Evolutionary conservation across 306 rosid genomes (phyloP), one percentile per base, ranked within the genome.

Genomic region (Prunus davidiana): DNA sequence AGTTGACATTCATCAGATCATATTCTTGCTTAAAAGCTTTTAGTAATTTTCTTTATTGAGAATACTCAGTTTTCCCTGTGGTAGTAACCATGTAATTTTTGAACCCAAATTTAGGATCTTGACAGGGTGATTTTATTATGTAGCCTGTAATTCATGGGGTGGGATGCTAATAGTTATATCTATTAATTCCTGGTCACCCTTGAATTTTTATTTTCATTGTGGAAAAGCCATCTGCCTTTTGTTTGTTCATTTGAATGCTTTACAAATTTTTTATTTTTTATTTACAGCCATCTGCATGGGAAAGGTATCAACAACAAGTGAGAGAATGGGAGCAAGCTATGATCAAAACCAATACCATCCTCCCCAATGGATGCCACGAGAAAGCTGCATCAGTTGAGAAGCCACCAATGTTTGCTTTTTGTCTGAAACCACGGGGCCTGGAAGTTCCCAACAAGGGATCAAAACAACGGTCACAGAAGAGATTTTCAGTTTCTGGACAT

Each of bases 391-490:
- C 84, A 79, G 51, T 81, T 79, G 98, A 92, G 85, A 96, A 96
- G 88, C 98, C 99, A 5, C 88, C 87, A 54, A 91, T 92, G 96
- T 91, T 82, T 82, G 99, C 99, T 22, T 96, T 96, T 80, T 96
- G 99, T 85, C 72, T 91, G 84, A 96, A 92, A 85, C 99, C 99
- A 58, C 86, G 97, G 78, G 99, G 98, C 24, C 81, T 95, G 82
- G 97, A 92, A 83, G 86, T 87, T 78, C 83, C 77, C 63, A 89
- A 91, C 85, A 92, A 83, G 84, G 99, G 91, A 64, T 86, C 92
- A 30, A 96, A 87, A 67, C 96, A 93, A 56, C 86, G 99, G 77
- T 88, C 99, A 4, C 98, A 92, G 13, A 89, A 84, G 90, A 96
- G 47, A 78, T 72, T 83, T 80, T 88, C 96, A 25, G 76, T 92